Base-by-base conservation (phyloP, 1,284 basidiomycete genomes). In the Cryptococcus deneoformans region DNA sequence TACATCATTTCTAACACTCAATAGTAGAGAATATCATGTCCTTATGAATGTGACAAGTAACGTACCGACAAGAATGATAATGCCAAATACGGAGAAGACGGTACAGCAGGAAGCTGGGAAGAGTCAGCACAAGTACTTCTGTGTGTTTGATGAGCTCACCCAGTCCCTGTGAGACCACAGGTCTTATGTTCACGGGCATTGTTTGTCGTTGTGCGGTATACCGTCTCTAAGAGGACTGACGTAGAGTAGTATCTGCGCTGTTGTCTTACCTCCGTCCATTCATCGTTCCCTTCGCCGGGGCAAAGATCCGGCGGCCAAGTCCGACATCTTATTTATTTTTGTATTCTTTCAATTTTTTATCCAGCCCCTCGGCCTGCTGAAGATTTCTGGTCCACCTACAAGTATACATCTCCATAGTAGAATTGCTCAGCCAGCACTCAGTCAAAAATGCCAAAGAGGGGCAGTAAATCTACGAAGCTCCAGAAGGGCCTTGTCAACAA, bases 21-120 rank as follows among this genome's bases (percentile, higher is more conserved):
- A 8, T 45, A n/a, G n/a, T n/a, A n/a, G n/a, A n/a, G n/a, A n/a
- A n/a, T n/a, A n/a, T n/a, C n/a, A n/a, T n/a, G n/a, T n/a, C n/a
- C n/a, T n/a, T n/a, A n/a, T 29, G 29, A 29, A 29, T 29, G 10
- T 45, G 14, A 50, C 34, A 37, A 34, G 39, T 35, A 9, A 70
- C 77, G 36, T 54, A 77, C 76, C 78, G 46, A 77, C 61, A 37
- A 83, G 77, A 61, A 82, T 81, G 60, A 82, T 65, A 29, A 81
- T 77, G n/a, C 81, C 82, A 49, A 83, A 81, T 46, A 80, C 58
- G 9, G 79, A 80, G 50, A 83, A 73, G 51, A 83, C 73, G 42
- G 81, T 80, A 64, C 82, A 83, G 75, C 80, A 82, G 50, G 76
- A 75, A 34, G 82, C 82, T 83, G 62, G 24, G 20, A 44, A 34